Conservation (phyloP, 768 basidiomycete genomes). For the Pulveroboletus sp. region DNA sequence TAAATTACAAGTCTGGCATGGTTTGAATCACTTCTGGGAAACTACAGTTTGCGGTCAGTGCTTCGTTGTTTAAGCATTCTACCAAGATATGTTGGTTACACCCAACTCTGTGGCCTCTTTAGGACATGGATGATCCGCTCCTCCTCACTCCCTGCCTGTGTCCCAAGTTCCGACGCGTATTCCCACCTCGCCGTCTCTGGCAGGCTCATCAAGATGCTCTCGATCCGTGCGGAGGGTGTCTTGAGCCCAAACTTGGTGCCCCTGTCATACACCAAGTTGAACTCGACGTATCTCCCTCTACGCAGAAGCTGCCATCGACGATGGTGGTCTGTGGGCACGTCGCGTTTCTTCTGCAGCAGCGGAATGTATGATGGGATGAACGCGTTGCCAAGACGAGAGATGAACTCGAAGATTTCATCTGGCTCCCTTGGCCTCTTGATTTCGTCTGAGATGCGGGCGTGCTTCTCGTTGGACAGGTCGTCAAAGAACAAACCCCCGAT, state of each 20-base stretch:
- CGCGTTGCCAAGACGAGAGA: constrained; percentile 66
- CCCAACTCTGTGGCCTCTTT: constrained; percentile 63
- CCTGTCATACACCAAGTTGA: constrained; percentile 82
- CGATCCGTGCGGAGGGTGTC: constrained; percentile 82
- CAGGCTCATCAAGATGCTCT: constrained; percentile 87
- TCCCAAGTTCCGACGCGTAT: constrained; percentile 75
- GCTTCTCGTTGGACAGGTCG: constrained; percentile 68
- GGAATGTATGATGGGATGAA: constrained; percentile 92
- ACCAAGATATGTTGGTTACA: neutral
- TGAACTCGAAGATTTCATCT: constrained; percentile 72
- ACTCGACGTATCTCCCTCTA: constrained; percentile 92
- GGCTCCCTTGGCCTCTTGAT: constrained; percentile 49
- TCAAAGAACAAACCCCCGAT: constrained; percentile 97
- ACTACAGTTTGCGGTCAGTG: no score
- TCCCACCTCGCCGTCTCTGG: constrained; percentile 89
- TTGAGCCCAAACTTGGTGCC: constrained; percentile 85
- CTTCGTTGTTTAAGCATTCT: no score
- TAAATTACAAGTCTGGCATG: neutral
- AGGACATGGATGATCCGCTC: constrained; percentile 58
- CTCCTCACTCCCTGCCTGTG: constrained; percentile 58
- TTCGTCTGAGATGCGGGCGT: constrained; percentile 51
- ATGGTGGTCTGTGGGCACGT: constrained; percentile 57
- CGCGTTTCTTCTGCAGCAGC: constrained; percentile 61
- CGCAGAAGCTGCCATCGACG: constrained; percentile 92
- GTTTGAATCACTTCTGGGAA: no score